Evolutionary conservation across 495 filamentous ascomycete genomes (phyloP), one percentile per base, ranked within the genome.

Genomic region (Aspergillus wentii): DNA sequence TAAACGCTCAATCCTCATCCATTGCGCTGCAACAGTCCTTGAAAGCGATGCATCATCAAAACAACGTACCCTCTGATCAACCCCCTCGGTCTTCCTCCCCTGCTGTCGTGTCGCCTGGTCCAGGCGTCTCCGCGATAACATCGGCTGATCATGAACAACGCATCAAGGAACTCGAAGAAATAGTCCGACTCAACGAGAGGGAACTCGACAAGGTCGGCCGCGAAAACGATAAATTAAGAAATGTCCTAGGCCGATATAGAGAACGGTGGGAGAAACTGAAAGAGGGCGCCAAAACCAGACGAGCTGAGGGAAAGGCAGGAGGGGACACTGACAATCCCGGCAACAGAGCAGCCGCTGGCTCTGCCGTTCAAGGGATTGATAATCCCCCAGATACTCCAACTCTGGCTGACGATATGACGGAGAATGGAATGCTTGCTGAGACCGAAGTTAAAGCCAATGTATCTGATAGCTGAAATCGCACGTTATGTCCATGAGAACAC

Each of bases 221-320:
- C 37, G 81, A 86, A 41, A 82, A 88, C 46, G 75, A 83, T 40
- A 88, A 85, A 54, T 60, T 86, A 30, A 72, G 76, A 29, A 69
- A 64, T 26, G 79, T 81, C 5, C 61, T 91, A 14, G 68, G 69
- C 9, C 72, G 78, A 40, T 94, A 94, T 55, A 58, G 84, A 18
- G 82, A 87, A 37, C 72, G 79, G 43, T 95, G 86, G 83, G 84
- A 94, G 60, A 82, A 82, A 59, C 65, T 95, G 51, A 91, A 92
- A 56, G 82, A 86, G 13, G 81, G 84, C 0, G 89, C 89, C 9
- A 88, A 85, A 59, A 80, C 75, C 1, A 42, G 75, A 43, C 42
- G 60, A 18, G 54, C 56, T 17, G 41, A 51, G 39, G 40, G 45
- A 45, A 41, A 51, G 36, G 18, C 49, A 19, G 35, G 19, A n/a